These are phyloP conservation scores for Populus euphratica DNA, from an alignment of 345 rosid genomes.

Conservation along the genomic window DNA sequence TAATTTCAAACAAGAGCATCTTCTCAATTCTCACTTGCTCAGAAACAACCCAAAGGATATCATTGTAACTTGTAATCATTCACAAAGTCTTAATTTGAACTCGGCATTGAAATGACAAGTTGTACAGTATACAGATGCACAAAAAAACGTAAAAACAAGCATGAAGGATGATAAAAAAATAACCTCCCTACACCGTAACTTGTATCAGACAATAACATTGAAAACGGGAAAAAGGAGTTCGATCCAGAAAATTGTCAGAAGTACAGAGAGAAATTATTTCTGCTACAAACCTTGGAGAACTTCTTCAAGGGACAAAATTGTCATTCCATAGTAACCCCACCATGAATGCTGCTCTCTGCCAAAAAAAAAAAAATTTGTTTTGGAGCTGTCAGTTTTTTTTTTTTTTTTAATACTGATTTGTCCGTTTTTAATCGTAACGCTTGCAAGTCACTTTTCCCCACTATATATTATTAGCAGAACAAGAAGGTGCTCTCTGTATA, in stretches of 20 bases:
- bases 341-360: too few species aligned
- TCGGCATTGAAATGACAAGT: neutral
- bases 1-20: neutral
- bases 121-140: neutral
- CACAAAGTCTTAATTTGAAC: neutral
- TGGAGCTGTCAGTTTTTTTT: too few species aligned
- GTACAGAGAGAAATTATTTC: constrained; percentile 29
- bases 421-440: too few species aligned
- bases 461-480: too few species aligned
- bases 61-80: too few species aligned
- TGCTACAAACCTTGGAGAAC: constrained; percentile 53
- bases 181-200: neutral
- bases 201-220: neutral
- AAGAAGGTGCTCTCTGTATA: too few species aligned
- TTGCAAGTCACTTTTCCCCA: too few species aligned
- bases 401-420: too few species aligned
- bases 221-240: neutral
- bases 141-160: neutral
- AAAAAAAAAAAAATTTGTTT: too few species aligned
- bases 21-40: neutral
- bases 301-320: constrained; percentile 82
- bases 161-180: neutral
- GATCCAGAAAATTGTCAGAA: neutral
- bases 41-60: too few species aligned
- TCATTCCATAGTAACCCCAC: constrained; percentile 64